A percentile compares a stretch with the other conserved stretches of the same genome.
Conservation (phyloP, 768 basidiomycete genomes). For the Tubosaeta brunneosetosa region DNA sequence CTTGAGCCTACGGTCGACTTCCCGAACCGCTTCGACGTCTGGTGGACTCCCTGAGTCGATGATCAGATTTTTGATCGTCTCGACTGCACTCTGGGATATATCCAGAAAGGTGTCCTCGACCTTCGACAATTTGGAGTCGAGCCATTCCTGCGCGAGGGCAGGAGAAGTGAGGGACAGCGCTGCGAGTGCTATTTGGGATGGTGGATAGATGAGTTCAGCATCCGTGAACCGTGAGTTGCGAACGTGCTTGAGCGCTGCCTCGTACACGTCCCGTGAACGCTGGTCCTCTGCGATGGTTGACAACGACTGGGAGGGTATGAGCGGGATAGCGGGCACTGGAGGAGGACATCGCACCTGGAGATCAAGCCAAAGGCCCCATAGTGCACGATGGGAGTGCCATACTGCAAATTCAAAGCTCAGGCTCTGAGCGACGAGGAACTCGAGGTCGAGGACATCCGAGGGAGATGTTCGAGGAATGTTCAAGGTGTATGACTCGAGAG, state of each 20-base stretch:
- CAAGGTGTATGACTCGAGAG: slow-evolving; percentile 77
- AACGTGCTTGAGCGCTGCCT: slow-evolving; percentile 60
- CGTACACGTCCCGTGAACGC: slow-evolving; percentile 52
- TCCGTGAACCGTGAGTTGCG: slow-evolving; percentile 85
- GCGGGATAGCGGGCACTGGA: slow-evolving; percentile 1
- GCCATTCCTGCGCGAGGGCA: slow-evolving; percentile 58
- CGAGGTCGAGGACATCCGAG: slow-evolving; percentile 86
- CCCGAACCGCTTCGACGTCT: slow-evolving; percentile 79
- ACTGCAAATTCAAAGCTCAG: slow-evolving; percentile 91
- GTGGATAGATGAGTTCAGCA: slow-evolving; percentile 85
- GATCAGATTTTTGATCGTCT: slow-evolving; percentile 53
- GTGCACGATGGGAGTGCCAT: slow-evolving; percentile 84
- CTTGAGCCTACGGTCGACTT: slow-evolving; percentile 82
- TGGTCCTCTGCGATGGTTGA: slow-evolving; percentile 47
- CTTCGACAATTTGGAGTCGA: slow-evolving; percentile 35
- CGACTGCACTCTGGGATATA: slow-evolving; percentile 31
- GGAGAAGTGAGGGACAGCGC: slow-evolving; percentile 65
- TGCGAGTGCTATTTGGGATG: slow-evolving; percentile 90
- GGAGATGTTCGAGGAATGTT: slow-evolving; percentile 79
- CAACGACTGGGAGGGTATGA: slow-evolving; percentile 43
- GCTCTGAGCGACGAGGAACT: slow-evolving; percentile 94
- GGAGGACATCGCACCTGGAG: slow-evolving; percentile 56
- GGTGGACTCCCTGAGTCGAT: slow-evolving; percentile 52
- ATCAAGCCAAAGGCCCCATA: slow-evolving; percentile 88
- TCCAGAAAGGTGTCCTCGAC: slow-evolving; percentile 10